Conservation (phyloP, 768 basidiomycete genomes). For the Podaxis rugospora region DNA sequence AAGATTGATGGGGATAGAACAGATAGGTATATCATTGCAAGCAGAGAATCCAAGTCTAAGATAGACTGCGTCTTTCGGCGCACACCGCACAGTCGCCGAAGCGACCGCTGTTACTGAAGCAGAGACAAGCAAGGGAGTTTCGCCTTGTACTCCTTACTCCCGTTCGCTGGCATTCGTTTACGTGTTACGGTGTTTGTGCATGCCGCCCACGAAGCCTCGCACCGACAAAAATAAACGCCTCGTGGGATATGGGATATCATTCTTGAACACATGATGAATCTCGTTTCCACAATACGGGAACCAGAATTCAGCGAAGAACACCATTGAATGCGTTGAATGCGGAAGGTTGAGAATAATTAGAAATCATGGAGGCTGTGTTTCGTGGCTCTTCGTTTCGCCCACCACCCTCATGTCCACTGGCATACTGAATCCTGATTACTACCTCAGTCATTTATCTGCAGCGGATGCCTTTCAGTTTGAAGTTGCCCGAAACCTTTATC, state of each 20-base stretch:
- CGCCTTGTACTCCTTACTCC: too few relatives aligned
- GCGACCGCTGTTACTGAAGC: too few relatives aligned
- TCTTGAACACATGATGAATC: background rate
- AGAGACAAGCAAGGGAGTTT: too few relatives aligned
- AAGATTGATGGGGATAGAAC: too few relatives aligned
- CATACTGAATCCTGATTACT: conserved; percentile 2
- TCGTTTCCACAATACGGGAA: background rate
- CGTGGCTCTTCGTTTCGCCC: background rate
- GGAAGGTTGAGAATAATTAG: background rate
- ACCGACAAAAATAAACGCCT: background rate
- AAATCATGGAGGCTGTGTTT: background rate
- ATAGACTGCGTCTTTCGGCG: too few relatives aligned
- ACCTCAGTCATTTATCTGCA: conserved; percentile 5
- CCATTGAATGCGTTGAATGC: background rate
- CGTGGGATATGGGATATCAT: background rate
- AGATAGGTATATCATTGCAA: too few relatives aligned
- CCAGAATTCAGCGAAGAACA: background rate
- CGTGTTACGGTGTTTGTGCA: too few relatives aligned
- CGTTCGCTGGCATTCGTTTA: too few relatives aligned
- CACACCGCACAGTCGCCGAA: too few relatives aligned
- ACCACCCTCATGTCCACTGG: background rate
- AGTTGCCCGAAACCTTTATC: conserved; percentile 6
- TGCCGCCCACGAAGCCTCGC: background rate
- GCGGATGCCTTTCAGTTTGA: conserved; percentile 1
- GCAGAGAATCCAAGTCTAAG: too few relatives aligned